Percentiles rank a stretch among this genome's conserved stretches.
Evolutionary conservation across 768 basidiomycete species (phyloP).

Genomic region (Tremella mesenterica): DNA sequence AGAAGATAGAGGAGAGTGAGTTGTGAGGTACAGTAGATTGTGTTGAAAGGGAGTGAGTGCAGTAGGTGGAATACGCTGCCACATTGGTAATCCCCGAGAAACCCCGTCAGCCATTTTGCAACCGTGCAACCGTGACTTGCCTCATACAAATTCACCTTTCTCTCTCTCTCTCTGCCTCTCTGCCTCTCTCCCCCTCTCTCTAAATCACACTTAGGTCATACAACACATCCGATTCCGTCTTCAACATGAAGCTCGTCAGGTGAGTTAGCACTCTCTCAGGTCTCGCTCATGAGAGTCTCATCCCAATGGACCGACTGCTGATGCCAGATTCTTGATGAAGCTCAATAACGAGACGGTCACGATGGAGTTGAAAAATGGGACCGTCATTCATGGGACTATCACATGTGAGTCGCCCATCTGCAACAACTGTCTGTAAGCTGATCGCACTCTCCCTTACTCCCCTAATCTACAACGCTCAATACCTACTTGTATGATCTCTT

Average conservation of each 20-base stretch:
- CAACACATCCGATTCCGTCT: slow-evolving; percentile 23
- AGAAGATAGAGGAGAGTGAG: background rate
- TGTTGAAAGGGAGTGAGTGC: background rate
- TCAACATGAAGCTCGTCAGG: slow-evolving; percentile 77
- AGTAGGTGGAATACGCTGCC: background rate
- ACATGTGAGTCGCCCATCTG: slow-evolving; percentile 66
- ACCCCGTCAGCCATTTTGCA: background rate
- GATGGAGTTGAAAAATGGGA: slow-evolving; percentile 96
- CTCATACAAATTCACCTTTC: background rate
- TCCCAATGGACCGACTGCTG: background rate
- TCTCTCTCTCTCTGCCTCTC: slow-evolving; percentile 9
- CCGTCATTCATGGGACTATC: slow-evolving; percentile 89
- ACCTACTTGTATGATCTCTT: background rate
- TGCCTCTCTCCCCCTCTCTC: background rate
- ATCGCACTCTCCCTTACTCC: too few species aligned
- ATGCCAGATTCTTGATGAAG: slow-evolving; percentile 90
- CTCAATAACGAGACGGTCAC: slow-evolving; percentile 98
- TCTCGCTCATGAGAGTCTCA: background rate
- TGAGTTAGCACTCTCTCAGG: slow-evolving; percentile 41
- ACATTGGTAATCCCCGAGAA: background rate
- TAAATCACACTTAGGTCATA: background rate
- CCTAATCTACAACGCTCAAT: background rate
- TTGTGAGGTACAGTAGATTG: background rate
- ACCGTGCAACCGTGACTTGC: background rate
- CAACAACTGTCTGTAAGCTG: too few species aligned